Evolutionary conservation across 1,284 basidiomycete species (phyloP), one percentile per base, ranked within the genome.

Genomic region (Meira nashicola): DNA sequence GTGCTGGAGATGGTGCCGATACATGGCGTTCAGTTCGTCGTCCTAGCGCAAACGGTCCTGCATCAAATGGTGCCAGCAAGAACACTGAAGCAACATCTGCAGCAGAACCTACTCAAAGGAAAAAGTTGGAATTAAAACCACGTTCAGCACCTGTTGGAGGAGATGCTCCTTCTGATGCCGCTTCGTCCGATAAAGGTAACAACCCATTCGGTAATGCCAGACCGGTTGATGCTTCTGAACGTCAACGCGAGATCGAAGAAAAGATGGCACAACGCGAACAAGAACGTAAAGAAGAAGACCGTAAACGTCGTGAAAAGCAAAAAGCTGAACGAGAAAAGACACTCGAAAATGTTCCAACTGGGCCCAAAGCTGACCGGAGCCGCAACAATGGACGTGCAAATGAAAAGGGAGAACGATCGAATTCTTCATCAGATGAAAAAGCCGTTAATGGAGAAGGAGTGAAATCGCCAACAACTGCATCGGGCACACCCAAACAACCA

Each of bases 161-260:
- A 15, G 46, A 48, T 17, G 83, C 86, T 15, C 87, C 86, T 25
- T 87, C 89, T 2, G 79, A 91, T 41, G 88, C 87, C 77, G 83
- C 87, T 68, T 21, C 52, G 8, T 41, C 14, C n/a, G 61, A 75
- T 19, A 39, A 74, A 33, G 55, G 74, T 10, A 54, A 81, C 15
- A 80, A 84, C 74, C 92, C 93, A 1, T 97, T 97, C 77, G 94
- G 94, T 58, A 83, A 84, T 54, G 94, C 94, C 43, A 91, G 89
- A 72, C 92, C 93, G 12, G 88, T 96, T 38, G 91, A 96, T 78
- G 86, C 88, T 8, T 82, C 87, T 19, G 82, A 84, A 2, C 85
- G 86, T 57, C 92, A 96, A 75, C 84, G 84, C 55, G 88, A 86
- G 74, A 85, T 90, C 10, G 78, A 84, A 28, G 84, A 88, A 53